Percentiles rank a stretch among this genome's conserved stretches.
Conservation (phyloP, 2,329 filamentous ascomycete species). For the Setomelanomma holmii region DNA sequence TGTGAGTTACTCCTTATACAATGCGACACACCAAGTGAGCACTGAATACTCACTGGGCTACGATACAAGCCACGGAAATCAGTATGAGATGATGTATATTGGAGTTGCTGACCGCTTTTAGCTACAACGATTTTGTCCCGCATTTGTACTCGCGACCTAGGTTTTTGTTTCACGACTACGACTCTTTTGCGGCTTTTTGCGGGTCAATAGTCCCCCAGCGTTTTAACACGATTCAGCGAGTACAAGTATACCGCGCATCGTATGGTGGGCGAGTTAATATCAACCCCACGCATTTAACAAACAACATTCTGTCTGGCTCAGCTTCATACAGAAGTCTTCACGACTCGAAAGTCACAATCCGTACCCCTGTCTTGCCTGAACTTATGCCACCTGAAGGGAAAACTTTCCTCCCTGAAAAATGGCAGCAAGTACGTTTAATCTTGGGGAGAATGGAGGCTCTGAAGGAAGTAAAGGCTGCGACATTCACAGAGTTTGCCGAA, state of each 20-base stretch:
- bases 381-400: neutral
- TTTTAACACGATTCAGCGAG: neutral
- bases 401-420: neutral
- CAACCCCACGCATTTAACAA: neutral
- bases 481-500: too few relatives aligned
- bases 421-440: neutral
- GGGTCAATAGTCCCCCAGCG: neutral
- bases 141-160: constrained; percentile 1
- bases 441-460: neutral
- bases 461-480: neutral
- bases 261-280: too few relatives aligned
- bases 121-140: neutral
- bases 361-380: neutral
- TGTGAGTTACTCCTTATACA: neutral
- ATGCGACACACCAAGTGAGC: neutral
- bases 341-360: neutral
- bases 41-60: too few relatives aligned
- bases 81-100: too few relatives aligned
- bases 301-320: neutral
- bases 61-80: too few relatives aligned
- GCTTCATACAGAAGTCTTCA: neutral
- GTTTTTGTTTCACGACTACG: constrained; percentile 1
- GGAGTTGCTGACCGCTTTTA: neutral
- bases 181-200: neutral
- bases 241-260: too few relatives aligned